A percentile compares a stretch with the other conserved stretches of the same genome.
These are phyloP conservation scores for Alternaria ethzedia DNA, from an alignment of 2,329 filamentous ascomycete species.

Conservation along the genomic window DNA sequence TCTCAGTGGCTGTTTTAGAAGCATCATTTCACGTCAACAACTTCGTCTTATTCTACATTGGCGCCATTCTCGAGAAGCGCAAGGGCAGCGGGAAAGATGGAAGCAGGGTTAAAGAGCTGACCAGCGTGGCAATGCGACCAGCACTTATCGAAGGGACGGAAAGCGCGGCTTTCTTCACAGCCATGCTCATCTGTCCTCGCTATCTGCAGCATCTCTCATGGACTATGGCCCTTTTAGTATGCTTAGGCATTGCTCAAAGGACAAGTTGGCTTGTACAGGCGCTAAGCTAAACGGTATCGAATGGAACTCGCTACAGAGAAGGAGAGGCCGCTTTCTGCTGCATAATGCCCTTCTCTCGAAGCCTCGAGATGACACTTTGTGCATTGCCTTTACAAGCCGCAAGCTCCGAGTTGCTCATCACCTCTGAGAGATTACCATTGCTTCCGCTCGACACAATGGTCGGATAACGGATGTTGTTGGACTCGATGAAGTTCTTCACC, in stretches of 20 bases:
- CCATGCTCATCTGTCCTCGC: background rate
- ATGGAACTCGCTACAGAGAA: background rate
- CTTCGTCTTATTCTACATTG: background rate
- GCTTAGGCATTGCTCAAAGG: background rate
- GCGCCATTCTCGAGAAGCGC: background rate
- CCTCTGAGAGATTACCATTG: background rate
- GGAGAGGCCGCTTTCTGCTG: background rate
- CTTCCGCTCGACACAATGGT: background rate
- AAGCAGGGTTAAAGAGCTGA: background rate
- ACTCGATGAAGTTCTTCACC: background rate
- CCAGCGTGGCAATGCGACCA: background rate
- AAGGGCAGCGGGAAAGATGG: background rate
- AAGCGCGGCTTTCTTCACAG: background rate
- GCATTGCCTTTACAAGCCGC: background rate
- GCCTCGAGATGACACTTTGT: background rate
- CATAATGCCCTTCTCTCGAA: background rate
- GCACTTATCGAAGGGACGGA: slow-evolving; percentile 1
- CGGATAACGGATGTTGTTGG: background rate
- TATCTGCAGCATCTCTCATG: background rate
- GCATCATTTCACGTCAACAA: background rate
- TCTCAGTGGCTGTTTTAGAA: background rate
- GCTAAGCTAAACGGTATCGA: background rate
- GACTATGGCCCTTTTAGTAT: background rate
- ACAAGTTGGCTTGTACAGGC: background rate
- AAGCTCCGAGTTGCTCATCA: background rate